Evolutionary conservation across 1,139 yeast genomes (phyloP).

Genomic region (Kodamaea anthophila): DNA sequence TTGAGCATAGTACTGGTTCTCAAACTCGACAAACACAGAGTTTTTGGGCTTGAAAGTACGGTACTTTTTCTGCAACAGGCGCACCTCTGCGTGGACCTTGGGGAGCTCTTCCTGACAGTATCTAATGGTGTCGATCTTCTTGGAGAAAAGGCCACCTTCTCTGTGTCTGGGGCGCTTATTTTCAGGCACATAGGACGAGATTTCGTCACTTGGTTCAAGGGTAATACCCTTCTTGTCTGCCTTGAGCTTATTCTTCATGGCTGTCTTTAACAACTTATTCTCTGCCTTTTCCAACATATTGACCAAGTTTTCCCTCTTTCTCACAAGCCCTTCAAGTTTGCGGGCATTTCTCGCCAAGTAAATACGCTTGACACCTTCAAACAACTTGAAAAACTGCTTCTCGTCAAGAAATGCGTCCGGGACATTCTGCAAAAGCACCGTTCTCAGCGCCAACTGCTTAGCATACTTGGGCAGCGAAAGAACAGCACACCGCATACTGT

Average conservation of each 20-base stretch:
- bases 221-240: slow-evolving; percentile 53
- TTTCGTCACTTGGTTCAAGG: slow-evolving; percentile 44
- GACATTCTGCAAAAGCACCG: slow-evolving; percentile 74
- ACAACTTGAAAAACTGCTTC: slow-evolving; percentile 50
- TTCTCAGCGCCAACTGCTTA: slow-evolving; percentile 64
- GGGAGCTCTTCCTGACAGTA: slow-evolving; percentile 53
- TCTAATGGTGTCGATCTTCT: slow-evolving; percentile 57
- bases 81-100: slow-evolving; percentile 49
- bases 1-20: slow-evolving; percentile 65
- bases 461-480: slow-evolving; percentile 78
- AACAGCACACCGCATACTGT: slow-evolving; percentile 74
- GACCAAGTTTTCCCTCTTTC: slow-evolving; percentile 58
- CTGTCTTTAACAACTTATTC: slow-evolving; percentile 50
- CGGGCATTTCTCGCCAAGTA: slow-evolving; percentile 68
- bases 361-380: slow-evolving; percentile 70
- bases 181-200: slow-evolving; percentile 63
- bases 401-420: slow-evolving; percentile 65
- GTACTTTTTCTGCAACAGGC: slow-evolving; percentile 42
- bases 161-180: slow-evolving; percentile 74
- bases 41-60: slow-evolving; percentile 41
- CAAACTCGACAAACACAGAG: slow-evolving; percentile 65
- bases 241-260: slow-evolving; percentile 58
- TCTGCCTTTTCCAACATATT: slow-evolving; percentile 65
- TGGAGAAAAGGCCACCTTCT: slow-evolving; percentile 45
- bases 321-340: slow-evolving; percentile 51